Conservation (phyloP, 768 basidiomycete species). For the Boletus sp. region DNA sequence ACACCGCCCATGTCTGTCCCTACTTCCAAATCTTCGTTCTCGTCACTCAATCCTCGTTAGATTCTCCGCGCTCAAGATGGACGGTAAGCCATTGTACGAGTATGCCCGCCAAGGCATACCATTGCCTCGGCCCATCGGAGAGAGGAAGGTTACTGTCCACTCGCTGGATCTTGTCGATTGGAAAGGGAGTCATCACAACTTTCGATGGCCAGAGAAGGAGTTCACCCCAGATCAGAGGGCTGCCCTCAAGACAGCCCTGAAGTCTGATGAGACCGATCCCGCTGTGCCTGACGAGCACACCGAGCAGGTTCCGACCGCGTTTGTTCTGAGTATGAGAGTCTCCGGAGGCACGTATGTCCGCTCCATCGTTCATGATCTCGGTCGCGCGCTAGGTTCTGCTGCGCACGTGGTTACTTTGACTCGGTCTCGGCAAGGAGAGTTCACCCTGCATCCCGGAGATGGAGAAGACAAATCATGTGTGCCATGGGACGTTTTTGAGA, state of each 20-base stretch:
- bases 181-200: conserved; percentile 72
- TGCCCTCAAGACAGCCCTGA: conserved; percentile 64
- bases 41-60: conserved; percentile 39
- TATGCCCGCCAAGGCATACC: conserved; percentile 91
- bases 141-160: conserved; percentile 78
- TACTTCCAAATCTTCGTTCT: not conserved
- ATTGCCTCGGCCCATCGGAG: conserved; percentile 90
- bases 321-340: conserved; percentile 88
- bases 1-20: conserved; percentile 80
- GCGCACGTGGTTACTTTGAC: conserved; percentile 92
- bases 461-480: conserved; percentile 60
- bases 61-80: conserved; percentile 98
- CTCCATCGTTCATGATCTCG: conserved; percentile 92
- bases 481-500: conserved; percentile 71
- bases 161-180: conserved; percentile 77
- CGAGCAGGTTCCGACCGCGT: conserved; percentile 60
- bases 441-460: conserved; percentile 49
- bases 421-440: conserved; percentile 86
- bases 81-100: conserved; percentile 91
- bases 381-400: conserved; percentile 75
- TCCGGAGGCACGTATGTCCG: conserved; percentile 97
- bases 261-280: conserved; percentile 42
- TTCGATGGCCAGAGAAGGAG: conserved; percentile 69
- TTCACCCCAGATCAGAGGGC: conserved; percentile 66
- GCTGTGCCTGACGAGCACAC: conserved; percentile 32